Evolutionary conservation across 805 yeast genomes (phyloP).

Genomic region (Zygosaccharomyces rouxii): DNA sequence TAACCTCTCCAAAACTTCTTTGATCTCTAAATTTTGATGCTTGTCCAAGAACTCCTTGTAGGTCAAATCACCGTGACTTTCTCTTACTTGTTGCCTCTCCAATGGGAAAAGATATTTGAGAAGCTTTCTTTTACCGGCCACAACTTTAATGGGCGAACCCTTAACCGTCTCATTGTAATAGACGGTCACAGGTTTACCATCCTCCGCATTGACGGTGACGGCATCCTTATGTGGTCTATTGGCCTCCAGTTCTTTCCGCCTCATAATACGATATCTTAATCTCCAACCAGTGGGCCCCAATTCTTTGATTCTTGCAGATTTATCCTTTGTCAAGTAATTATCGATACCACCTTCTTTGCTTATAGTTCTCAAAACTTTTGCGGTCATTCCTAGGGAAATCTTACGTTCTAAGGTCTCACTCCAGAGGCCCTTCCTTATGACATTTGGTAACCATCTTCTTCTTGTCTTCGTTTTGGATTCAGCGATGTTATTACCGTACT

Average conservation of each 20-base stretch:
- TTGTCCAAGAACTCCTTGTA: conserved; percentile 49
- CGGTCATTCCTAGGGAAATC: conserved; percentile 59
- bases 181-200: conserved; percentile 39
- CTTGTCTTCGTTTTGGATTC: conserved; percentile 70
- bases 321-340: conserved; percentile 78
- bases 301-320: conserved; percentile 85
- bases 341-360: conserved; percentile 95
- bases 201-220: conserved; percentile 32
- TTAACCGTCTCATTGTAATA: conserved; percentile 44
- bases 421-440: conserved; percentile 72
- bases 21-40: conserved; percentile 27
- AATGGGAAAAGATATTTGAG: conserved; percentile 50
- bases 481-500: conserved; percentile 71
- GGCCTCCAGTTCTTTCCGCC: conserved; percentile 37
- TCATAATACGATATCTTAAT: conserved; percentile 69
- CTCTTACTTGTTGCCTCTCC: conserved; percentile 41
- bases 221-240: conserved; percentile 39
- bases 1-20: conserved; percentile 21
- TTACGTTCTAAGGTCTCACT: conserved; percentile 66
- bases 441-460: conserved; percentile 80
- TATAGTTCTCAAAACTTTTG: conserved; percentile 80
- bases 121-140: conserved; percentile 62
- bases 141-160: conserved; percentile 45
- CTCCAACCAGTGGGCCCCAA: conserved; percentile 92
- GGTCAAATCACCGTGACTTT: conserved; percentile 42